Evolutionary conservation across 164 flowering plant genomes (phyloP).

Genomic region (Vitis rotundifolia): DNA sequence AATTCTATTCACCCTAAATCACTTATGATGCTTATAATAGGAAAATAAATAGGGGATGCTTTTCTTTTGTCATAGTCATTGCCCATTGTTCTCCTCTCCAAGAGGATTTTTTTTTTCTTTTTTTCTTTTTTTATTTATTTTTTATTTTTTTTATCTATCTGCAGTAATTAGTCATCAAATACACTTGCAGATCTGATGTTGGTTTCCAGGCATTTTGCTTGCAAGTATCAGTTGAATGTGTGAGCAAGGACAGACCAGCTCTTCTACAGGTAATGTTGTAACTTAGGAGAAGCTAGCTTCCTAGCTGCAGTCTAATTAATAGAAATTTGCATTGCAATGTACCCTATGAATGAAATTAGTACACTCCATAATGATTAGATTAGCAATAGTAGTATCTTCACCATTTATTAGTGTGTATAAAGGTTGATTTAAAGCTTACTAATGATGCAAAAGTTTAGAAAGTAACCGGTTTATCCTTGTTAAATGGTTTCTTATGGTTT

Average conservation of each 20-base stretch:
- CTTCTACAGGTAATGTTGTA: conserved; percentile 71
- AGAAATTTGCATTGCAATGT: neutral
- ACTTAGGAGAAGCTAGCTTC: neutral
- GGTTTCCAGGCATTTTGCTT: conserved; percentile 91
- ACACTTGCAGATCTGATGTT: conserved; percentile 63
- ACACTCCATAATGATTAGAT: too few relatives aligned
- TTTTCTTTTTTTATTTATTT: neutral
- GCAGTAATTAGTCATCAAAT: neutral
- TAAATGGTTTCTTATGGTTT: too few relatives aligned
- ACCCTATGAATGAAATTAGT: too few relatives aligned
- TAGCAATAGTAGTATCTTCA: too few relatives aligned
- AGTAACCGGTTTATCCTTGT: too few relatives aligned
- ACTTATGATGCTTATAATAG: too few relatives aligned
- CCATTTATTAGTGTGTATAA: too few relatives aligned
- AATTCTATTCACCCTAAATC: too few relatives aligned
- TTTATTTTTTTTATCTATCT: neutral
- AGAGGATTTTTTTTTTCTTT: neutral
- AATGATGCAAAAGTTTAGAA: too few relatives aligned
- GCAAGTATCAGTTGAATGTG: conserved; percentile 94
- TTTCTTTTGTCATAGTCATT: neutral
- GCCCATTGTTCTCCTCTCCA: neutral
- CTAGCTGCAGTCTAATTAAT: too few relatives aligned
- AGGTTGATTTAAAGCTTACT: too few relatives aligned
- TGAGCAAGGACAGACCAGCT: conserved; percentile 97
- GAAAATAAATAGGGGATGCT: neutral